These are phyloP conservation scores for Inonotus hispidus DNA, from an alignment of 1,284 basidiomycete species.

Conservation along the genomic window DNA sequence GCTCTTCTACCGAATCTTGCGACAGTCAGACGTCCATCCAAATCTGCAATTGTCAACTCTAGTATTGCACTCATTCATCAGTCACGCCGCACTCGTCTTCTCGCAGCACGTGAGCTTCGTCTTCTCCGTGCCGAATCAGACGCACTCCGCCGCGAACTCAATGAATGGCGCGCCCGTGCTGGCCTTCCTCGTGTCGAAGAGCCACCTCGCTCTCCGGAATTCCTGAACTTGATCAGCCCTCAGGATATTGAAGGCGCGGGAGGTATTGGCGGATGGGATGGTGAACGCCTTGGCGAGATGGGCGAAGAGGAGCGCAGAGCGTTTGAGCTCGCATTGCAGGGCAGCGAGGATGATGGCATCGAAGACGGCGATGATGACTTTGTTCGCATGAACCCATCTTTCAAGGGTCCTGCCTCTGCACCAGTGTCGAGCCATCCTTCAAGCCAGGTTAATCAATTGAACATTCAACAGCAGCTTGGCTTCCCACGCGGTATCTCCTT, in stretches of 20 bases:
- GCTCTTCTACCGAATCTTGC: slow-evolving; percentile 85
- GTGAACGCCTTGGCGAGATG: slow-evolving; percentile 16
- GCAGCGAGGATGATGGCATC: slow-evolving; percentile 44
- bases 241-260: slow-evolving; percentile 50
- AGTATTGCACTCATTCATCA: slow-evolving; percentile 81
- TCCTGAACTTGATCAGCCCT: slow-evolving; percentile 52
- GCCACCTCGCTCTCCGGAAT: slow-evolving; percentile 61
- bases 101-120: slow-evolving; percentile 75
- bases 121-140: slow-evolving; percentile 72
- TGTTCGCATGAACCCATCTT: slow-evolving; percentile 18
- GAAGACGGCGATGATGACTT: slow-evolving; percentile 35
- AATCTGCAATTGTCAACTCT: slow-evolving; percentile 92
- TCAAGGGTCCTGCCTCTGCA: slow-evolving; percentile 10
- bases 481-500: slow-evolving; percentile 9
- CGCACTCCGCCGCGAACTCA: slow-evolving; percentile 76
- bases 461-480: slow-evolving; percentile 16
- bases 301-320: slow-evolving; percentile 25
- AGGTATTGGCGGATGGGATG: slow-evolving; percentile 12
- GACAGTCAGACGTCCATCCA: slow-evolving; percentile 86
- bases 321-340: slow-evolving; percentile 38
- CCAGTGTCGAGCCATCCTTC: neutral
- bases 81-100: slow-evolving; percentile 71
- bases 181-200: slow-evolving; percentile 65
- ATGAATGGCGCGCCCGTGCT: slow-evolving; percentile 80
- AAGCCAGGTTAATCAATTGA: slow-evolving; percentile 12